phyloP scores from a whole-genome alignment of 108 stramenopile genomes.

The Aurantiochytrium sp. region DNA sequence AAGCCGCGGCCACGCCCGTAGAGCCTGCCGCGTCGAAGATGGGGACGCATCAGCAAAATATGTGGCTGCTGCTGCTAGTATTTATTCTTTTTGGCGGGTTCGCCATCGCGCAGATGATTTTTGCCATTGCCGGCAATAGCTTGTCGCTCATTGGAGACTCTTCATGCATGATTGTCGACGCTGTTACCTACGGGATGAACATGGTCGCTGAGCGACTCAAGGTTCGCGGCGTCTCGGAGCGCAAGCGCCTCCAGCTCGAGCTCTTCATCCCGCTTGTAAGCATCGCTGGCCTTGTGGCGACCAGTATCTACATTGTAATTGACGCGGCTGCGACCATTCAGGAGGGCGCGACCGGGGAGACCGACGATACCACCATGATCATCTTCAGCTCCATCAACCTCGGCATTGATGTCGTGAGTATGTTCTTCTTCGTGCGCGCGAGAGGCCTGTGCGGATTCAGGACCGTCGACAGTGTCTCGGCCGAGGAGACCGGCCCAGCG shows the following conservation, averaged over 20 bases:
- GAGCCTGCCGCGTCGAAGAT: too few relatives aligned
- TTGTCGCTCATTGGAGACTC: neutral
- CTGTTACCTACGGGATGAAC: slow-evolving; percentile 16
- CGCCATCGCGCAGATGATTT: neutral
- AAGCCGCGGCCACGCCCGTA: neutral
- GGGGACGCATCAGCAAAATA: neutral
- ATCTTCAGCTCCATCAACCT: neutral
- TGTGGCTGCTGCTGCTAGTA: neutral
- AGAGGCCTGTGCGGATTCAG: neutral
- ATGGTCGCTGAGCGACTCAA: slow-evolving; percentile 8
- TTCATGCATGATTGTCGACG: slow-evolving; percentile 1
- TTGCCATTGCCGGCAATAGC: neutral
- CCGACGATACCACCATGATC: neutral
- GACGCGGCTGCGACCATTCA: neutral
- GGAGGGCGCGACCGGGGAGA: neutral
- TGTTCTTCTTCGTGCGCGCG: neutral
- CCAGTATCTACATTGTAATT: neutral
- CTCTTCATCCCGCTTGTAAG: neutral
- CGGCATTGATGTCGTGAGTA: neutral
- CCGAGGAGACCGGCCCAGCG: too few relatives aligned
- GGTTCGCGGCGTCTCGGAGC: neutral
- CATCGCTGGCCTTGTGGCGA: neutral
- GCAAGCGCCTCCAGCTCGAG: neutral
- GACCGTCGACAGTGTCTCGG: neutral
- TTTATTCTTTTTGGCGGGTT: slow-evolving; percentile 12